phyloP scores from a whole-genome alignment of 2,329 filamentous ascomycete species.

The Pseudocercospora pini-densiflorae region DNA sequence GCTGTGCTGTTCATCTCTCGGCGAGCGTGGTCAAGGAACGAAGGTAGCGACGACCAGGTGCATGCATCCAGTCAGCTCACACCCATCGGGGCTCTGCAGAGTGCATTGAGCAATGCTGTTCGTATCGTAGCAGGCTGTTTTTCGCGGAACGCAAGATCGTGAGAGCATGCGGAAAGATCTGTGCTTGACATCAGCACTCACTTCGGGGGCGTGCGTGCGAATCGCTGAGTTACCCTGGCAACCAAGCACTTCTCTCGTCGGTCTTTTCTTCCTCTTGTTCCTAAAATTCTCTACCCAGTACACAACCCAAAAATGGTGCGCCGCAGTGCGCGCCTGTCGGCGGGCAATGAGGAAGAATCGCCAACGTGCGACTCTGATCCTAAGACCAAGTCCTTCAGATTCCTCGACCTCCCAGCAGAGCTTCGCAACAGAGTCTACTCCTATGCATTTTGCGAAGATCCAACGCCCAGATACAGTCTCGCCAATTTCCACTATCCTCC shows the following conservation, averaged over 20 bases:
- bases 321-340: background rate
- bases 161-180: background rate
- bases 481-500: slow-evolving; percentile 9
- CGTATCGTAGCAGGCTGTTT: too few relatives aligned
- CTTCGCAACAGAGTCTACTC: slow-evolving; percentile 38
- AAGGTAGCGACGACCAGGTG: too few relatives aligned
- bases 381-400: slow-evolving; percentile 18
- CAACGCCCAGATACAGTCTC: slow-evolving; percentile 2
- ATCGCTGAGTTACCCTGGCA: background rate
- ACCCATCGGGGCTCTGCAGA: too few relatives aligned
- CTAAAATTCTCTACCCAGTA: background rate
- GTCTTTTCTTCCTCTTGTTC: background rate
- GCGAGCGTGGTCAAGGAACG: too few relatives aligned
- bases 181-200: background rate
- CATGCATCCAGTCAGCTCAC: too few relatives aligned
- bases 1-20: too few relatives aligned
- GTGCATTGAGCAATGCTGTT: too few relatives aligned
- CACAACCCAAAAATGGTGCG: background rate
- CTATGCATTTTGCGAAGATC: background rate
- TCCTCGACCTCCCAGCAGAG: slow-evolving; percentile 43
- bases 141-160: too few relatives aligned
- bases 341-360: background rate
- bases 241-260: background rate
- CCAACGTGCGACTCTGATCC: background rate
- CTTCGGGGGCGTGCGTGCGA: background rate